A percentile compares a stretch with the other conserved stretches of the same genome.
These are phyloP conservation scores for Syzygium grande DNA, from an alignment of 345 rosid genomes.

Conservation along the genomic window DNA sequence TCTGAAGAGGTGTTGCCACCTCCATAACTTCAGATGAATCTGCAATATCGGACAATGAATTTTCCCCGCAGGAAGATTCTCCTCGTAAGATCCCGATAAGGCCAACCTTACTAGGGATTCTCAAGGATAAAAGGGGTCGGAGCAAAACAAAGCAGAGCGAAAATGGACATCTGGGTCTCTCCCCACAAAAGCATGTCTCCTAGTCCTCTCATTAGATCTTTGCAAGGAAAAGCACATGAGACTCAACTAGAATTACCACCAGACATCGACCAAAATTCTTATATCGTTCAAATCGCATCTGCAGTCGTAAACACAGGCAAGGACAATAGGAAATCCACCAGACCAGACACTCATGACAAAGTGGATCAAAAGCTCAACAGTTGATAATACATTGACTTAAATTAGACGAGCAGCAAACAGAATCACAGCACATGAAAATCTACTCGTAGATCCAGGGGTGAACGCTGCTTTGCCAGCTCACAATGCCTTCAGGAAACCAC, in stretches of 20 bases:
- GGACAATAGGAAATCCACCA: neutral
- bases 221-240: neutral
- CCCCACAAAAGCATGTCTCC: neutral
- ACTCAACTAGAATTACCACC: neutral
- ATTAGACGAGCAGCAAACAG: neutral
- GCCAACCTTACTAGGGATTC: neutral
- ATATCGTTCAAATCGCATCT: neutral
- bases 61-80: neutral
- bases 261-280: neutral
- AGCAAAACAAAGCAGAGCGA: neutral
- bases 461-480: constrained; percentile 74
- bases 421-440: neutral
- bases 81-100: neutral
- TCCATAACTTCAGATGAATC: neutral
- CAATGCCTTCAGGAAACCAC: constrained; percentile 88
- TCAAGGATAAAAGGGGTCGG: neutral
- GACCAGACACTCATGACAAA: neutral
- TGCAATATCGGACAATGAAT: too few species aligned
- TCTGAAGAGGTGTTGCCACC: neutral
- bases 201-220: neutral
- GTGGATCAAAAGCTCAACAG: neutral
- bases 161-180: neutral
- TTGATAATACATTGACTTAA: neutral
- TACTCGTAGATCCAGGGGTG: constrained; percentile 86
- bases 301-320: neutral